These are phyloP conservation scores for Phytophthora uliginosa DNA, from an alignment of 352 stramenopile genomes.

Conservation along the genomic window DNA sequence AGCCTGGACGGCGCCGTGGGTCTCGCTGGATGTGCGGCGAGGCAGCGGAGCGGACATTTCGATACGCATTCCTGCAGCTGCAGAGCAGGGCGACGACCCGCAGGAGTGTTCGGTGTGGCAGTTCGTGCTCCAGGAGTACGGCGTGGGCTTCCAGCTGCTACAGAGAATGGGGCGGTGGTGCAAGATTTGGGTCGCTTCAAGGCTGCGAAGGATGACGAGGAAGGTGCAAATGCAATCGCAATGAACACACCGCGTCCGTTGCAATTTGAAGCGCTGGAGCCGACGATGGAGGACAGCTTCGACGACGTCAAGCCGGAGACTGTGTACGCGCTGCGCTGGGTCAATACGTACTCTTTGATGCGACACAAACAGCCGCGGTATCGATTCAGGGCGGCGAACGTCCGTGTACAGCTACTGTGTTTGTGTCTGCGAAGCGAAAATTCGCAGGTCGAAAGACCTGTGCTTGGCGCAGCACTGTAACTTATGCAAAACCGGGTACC, in stretches of 20 bases:
- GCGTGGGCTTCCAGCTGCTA: conserved; percentile 75
- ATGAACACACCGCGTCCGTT: not conserved
- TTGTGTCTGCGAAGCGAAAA: conserved; percentile 37
- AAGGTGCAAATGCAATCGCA: not conserved
- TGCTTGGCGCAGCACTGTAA: too few relatives aligned
- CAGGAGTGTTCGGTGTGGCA: conserved; percentile 69
- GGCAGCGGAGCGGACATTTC: conserved; percentile 61
- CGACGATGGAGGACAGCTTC: conserved; percentile 47
- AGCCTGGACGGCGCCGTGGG: conserved; percentile 63
- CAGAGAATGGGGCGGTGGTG: conserved; percentile 44
- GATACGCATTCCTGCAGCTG: conserved; percentile 35
- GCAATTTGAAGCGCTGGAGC: conserved; percentile 16
- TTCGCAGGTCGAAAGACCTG: too few relatives aligned
- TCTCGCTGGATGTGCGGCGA: conserved; percentile 55
- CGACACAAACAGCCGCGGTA: conserved; percentile 76
- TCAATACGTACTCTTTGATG: conserved; percentile 83
- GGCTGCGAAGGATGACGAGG: conserved; percentile 16
- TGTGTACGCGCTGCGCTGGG: conserved; percentile 74
- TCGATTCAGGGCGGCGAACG: too few relatives aligned
- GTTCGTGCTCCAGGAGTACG: conserved; percentile 67
- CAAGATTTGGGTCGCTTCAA: conserved; percentile 52
- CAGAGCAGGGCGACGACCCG: conserved; percentile 20
- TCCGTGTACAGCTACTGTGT: conserved; percentile 16
- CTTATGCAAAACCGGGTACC: too few relatives aligned
- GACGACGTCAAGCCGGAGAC: conserved; percentile 38